phyloP scores from a whole-genome alignment of 2,329 filamentous ascomycete species.

The Ilyonectria destructans region DNA sequence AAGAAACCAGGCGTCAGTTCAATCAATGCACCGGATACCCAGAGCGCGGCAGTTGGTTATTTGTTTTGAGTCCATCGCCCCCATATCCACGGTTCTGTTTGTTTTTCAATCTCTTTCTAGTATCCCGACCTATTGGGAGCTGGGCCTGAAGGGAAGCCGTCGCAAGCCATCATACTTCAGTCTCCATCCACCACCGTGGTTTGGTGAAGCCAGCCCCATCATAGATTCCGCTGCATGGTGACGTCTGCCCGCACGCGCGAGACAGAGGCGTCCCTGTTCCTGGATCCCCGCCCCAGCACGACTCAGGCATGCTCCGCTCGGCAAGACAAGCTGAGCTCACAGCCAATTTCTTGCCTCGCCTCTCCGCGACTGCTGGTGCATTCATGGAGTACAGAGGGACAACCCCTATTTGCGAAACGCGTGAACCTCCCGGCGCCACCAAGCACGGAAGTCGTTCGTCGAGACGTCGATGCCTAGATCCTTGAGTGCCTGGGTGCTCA shows the following conservation, averaged over 20 bases:
- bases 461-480: conserved; percentile 82
- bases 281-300: conserved; percentile 16
- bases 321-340: conserved; percentile 20
- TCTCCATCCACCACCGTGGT: background rate
- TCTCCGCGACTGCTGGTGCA: background rate
- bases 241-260: conserved; percentile 2
- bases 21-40: background rate
- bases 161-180: conserved; percentile 11
- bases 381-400: background rate
- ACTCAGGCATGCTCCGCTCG: conserved; percentile 23
- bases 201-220: background rate
- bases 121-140: background rate
- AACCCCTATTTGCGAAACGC: conserved; percentile 69
- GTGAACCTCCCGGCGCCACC: conserved; percentile 81
- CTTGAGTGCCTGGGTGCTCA: conserved; percentile 82
- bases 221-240: background rate
- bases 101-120: conserved; percentile 7
- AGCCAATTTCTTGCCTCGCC: conserved; percentile 1
- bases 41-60: background rate
- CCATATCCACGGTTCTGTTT: conserved; percentile 3
- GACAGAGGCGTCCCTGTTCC: background rate
- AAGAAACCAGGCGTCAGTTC: background rate
- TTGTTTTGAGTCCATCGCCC: conserved; percentile 17
- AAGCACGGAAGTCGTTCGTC: conserved; percentile 82
- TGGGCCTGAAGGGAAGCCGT: background rate